A percentile compares a stretch with the other conserved stretches of the same genome.
These are phyloP conservation scores for Phaeophleospora eucalypticola DNA, from an alignment of 2,329 filamentous ascomycete species.

Conservation along the genomic window DNA sequence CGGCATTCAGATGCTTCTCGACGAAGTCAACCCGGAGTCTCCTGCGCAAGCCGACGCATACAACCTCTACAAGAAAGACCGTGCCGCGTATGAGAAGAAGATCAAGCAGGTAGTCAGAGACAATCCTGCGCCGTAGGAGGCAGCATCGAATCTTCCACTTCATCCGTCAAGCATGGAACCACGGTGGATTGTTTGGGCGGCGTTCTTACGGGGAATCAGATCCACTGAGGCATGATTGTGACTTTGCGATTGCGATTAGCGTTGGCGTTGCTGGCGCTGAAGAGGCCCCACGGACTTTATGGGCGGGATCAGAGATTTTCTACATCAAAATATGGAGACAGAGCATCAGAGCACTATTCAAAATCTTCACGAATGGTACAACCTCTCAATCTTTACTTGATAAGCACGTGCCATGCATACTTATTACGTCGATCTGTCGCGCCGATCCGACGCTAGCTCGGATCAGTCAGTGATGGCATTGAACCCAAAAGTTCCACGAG, in stretches of 20 bases:
- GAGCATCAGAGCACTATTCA: not conserved
- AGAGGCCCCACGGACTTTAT: not conserved
- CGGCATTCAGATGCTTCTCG: slow-evolving; percentile 90
- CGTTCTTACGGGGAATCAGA: not conserved
- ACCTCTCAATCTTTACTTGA: too few relatives aligned
- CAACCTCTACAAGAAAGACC: slow-evolving; percentile 91
- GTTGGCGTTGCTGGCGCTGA: not conserved
- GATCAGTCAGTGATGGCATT: not conserved
- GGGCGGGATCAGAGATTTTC: too few relatives aligned
- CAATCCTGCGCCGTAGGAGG: slow-evolving; percentile 64
- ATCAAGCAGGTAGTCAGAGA: slow-evolving; percentile 83
- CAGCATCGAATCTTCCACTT: not conserved
- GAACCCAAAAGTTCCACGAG: not conserved
- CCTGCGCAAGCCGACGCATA: slow-evolving; percentile 97
- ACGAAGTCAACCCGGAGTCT: slow-evolving; percentile 95
- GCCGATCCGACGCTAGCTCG: not conserved
- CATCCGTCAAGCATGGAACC: not conserved
- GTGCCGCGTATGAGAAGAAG: slow-evolving; percentile 79
- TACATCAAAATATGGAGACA: too few relatives aligned
- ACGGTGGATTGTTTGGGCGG: too few relatives aligned
- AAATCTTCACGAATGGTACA: too few relatives aligned
- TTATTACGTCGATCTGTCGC: not conserved
- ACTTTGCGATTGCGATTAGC: not conserved
- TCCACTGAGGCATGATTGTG: not conserved
- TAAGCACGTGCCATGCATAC: not conserved